A percentile compares a stretch with the other conserved stretches of the same genome.
phyloP scores from a whole-genome alignment of 805 yeast genomes.

The Cyberlindnera subsufficiens region DNA sequence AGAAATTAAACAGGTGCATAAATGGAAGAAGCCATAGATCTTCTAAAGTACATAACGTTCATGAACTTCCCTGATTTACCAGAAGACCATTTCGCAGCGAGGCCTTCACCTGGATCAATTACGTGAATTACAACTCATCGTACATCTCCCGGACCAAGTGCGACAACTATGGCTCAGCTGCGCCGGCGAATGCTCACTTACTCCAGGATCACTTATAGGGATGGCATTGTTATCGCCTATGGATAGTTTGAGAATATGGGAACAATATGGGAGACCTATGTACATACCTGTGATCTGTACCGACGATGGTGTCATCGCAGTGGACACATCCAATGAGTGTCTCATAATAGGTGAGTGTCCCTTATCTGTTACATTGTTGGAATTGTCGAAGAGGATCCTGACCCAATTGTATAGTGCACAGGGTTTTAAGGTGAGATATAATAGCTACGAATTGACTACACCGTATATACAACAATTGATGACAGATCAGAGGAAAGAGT shows the following conservation, averaged over 20 bases:
- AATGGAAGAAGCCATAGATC: constrained; percentile 3
- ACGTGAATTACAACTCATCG: background rate
- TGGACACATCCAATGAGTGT: too few species aligned
- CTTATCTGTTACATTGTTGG: too few species aligned
- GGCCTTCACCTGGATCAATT: constrained; percentile 1
- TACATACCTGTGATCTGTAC: too few species aligned
- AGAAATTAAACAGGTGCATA: background rate
- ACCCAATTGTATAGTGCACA: too few species aligned
- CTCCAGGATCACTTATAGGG: constrained; percentile 5
- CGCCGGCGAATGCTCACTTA: constrained; percentile 4
- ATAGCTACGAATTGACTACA: too few species aligned
- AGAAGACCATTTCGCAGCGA: constrained; percentile 6
- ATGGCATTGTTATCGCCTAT: constrained; percentile 1
- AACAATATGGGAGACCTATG: too few species aligned
- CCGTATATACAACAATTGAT: too few species aligned
- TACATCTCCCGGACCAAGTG: background rate
- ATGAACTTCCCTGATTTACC: constrained; percentile 5
- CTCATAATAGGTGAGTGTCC: too few species aligned
- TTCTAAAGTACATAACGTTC: constrained; percentile 9
- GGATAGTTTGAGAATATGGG: background rate
- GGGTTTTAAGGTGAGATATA: too few species aligned
- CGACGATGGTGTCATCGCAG: too few species aligned
- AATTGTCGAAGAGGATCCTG: too few species aligned
- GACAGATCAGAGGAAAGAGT: too few species aligned
- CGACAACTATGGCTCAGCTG: constrained; percentile 7